Percentiles rank a stretch among this genome's conserved stretches.
Evolutionary conservation across 2,329 filamentous ascomycete species (phyloP).

Genomic region (Colletotrichum spinosum): DNA sequence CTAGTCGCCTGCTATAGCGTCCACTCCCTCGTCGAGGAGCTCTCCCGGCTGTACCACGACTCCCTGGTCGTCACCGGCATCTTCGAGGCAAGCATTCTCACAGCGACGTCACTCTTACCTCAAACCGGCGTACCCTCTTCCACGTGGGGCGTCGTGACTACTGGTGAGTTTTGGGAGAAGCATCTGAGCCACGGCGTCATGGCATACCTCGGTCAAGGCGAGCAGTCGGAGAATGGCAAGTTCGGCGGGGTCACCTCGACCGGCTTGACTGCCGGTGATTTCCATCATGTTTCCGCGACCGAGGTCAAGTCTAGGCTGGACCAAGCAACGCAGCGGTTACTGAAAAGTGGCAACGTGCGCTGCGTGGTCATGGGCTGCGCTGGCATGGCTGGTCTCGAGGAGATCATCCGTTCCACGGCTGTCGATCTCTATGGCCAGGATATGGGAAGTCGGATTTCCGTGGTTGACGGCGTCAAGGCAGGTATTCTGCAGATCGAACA

Average conservation of each 20-base stretch:
- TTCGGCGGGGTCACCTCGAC: constrained; percentile 89
- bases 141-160: constrained; percentile 89
- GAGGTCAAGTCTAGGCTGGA: constrained; percentile 75
- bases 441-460: constrained; percentile 66
- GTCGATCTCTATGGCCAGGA: constrained; percentile 71
- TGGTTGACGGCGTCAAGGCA: constrained; percentile 84
- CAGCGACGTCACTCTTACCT: constrained; percentile 66
- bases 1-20: constrained; percentile 90
- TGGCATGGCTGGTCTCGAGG: constrained; percentile 88
- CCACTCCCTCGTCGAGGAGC: constrained; percentile 77
- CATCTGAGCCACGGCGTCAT: constrained; percentile 76
- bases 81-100: constrained; percentile 83
- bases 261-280: constrained; percentile 81
- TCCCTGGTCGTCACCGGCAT: constrained; percentile 78
- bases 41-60: constrained; percentile 53
- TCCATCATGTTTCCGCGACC: constrained; percentile 76
- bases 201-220: constrained; percentile 67
- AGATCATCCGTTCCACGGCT: constrained; percentile 78
- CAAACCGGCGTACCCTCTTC: constrained; percentile 45
- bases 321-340: constrained; percentile 74
- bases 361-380: constrained; percentile 89
- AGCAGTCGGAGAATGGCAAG: constrained; percentile 50
- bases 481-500: constrained; percentile 73
- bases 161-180: constrained; percentile 84
- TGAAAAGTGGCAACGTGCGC: constrained; percentile 67